Base-by-base conservation (phyloP, 805 yeast genomes). In the Zygosaccharomyces lentus region DNA sequence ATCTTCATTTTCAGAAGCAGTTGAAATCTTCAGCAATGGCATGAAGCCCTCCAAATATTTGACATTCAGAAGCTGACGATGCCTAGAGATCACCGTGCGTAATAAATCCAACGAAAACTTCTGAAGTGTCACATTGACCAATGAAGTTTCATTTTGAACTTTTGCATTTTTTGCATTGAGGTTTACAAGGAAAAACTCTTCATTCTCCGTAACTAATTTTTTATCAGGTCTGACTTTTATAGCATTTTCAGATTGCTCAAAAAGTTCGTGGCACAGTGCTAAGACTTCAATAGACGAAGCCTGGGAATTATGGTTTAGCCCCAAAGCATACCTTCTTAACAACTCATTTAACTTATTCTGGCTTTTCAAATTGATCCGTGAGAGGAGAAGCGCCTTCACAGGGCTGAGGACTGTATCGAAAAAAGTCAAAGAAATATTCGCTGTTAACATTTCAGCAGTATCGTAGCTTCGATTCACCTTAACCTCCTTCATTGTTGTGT, bases 381-480 rank as follows among this genome's bases (percentile, higher is more conserved):
- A 91, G 34, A 73, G 65, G 30, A 87, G 65, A 41, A 86, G 62
- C 16, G 76, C 66, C 57, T 81, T 82, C 31, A 93, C 70, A 1
- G 98, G 98, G 12, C 72, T 70, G 13, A 90, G 63, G 19, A 93
- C 65, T 42, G 66, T 66, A 6, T 73, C 69, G 59, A 90, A 87
- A 21, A 69, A 65, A 4, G 73, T 65, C 47, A 89, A 69, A 12
- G 77, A 70, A 29, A 91, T 76, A 57, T 80, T 79, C 12, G 79
- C 65, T 0, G 96, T 76, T 38, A 91, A 59, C 15, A 88, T 69
- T 66, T 90, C 96, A 23, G 84, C 95, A 4, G 93, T 80, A 55
- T 93, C 98, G 60, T 71, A 85, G 71, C 96, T 84, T 67, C 88
- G 88, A 59, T 87, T 87, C 53, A 80, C 82, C 62, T 88, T 90